Conservation (phyloP, 2,329 filamentous ascomycete species). For the Hortaea sp. region DNA sequence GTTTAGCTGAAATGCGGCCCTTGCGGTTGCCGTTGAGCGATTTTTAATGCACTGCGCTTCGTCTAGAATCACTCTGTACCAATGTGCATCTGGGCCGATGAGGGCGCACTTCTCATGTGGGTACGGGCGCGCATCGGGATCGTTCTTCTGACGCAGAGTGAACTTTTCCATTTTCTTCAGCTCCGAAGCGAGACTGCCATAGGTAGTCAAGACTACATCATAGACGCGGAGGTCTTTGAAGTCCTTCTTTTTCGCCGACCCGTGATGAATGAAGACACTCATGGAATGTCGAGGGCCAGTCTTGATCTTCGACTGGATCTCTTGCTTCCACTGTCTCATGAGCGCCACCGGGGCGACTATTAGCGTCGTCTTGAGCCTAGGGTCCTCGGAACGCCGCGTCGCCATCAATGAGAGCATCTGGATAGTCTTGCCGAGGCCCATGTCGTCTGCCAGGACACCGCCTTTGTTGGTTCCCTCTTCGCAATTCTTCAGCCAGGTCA, state of each 20-base stretch:
- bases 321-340: constrained; percentile 74
- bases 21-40: constrained; percentile 50
- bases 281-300: constrained; percentile 41
- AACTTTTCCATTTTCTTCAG: constrained; percentile 50
- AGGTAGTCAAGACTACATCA: constrained; percentile 73
- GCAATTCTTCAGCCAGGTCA: constrained; percentile 67
- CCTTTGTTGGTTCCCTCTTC: constrained; percentile 63
- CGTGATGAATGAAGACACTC: constrained; percentile 60
- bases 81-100: constrained; percentile 47
- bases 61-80: constrained; percentile 61
- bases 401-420: constrained; percentile 72
- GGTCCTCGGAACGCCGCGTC: constrained; percentile 50
- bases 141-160: constrained; percentile 39
- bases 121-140: constrained; percentile 28
- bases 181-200: constrained; percentile 60
- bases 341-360: constrained; percentile 73
- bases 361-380: constrained; percentile 60
- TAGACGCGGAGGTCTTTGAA: constrained; percentile 54
- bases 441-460: constrained; percentile 69
- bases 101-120: constrained; percentile 23
- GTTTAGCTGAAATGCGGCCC: constrained; percentile 49
- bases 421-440: constrained; percentile 79
- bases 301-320: constrained; percentile 63
- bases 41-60: constrained; percentile 80
- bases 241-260: constrained; percentile 43